Evolutionary conservation across 768 basidiomycete genomes (phyloP), one percentile per base, ranked within the genome.

Genomic region (Holtermannia corniformis): DNA sequence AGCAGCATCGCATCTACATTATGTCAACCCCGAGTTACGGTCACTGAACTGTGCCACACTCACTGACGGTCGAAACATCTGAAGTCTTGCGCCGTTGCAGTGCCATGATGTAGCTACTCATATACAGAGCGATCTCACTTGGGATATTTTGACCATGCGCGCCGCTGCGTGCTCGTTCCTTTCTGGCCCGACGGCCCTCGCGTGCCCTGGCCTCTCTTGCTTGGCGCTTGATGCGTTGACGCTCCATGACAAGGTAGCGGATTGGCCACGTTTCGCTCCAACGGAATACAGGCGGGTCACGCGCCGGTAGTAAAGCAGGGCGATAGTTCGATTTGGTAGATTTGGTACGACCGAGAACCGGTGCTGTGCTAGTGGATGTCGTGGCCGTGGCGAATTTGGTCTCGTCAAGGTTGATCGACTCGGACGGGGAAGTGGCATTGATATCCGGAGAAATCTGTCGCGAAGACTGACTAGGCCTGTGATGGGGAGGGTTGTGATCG

Each of bases 51-150:
- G 2, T 32, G 14, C 7, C 13, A 16, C 12, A 49, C 51, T 14
- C 23, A 47, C 53, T 72, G 23, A 56, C 54, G 10, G 65, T 68
- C 0, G 68, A 58, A 19, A 65, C 68, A 51, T 72, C 70, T 16
- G 65, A 58, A 0, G 60, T 61, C 47, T 69, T 70, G 23, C 70
- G 40, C 21, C 42, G 43, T 32, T 70, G 68, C 19, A 72, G 49
- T 5, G 57, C 53, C 1, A 61, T 51, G 27, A 72, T 54, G 54
- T 55, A 72, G 22, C 46, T 47, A 7, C 58, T 61, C 69, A 71
- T 71, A 50, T 61, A 68, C 51, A 71, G 54, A 12, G 51, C 66
- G 45, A 68, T 60, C 52, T 68, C 69, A 3, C 66, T 44, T 1
- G 69, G 69, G 13, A 71, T 63, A 26, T 65, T 65, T 12, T 65